phyloP scores from a whole-genome alignment of 2,329 filamentous ascomycete species.

The Grosmannia serpens region DNA sequence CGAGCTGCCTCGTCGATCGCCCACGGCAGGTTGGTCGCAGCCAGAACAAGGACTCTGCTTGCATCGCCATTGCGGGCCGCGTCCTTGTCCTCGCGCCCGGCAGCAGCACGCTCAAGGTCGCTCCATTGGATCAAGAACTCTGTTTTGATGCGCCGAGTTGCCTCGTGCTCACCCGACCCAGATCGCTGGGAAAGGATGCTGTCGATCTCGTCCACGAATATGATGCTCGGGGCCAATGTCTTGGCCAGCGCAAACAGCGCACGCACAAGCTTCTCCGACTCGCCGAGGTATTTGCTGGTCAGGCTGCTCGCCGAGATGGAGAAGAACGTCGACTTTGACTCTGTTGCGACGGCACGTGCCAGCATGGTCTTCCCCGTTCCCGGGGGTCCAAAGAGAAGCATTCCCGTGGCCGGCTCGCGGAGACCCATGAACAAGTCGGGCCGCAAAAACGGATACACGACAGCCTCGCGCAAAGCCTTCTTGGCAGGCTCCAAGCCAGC shows the following conservation, averaged over 20 bases:
- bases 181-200: constrained; percentile 77
- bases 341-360: constrained; percentile 85
- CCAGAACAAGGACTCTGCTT: constrained; percentile 80
- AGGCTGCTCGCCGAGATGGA: constrained; percentile 90
- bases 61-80: constrained; percentile 75
- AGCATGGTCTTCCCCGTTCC: constrained; percentile 99
- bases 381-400: constrained; percentile 91
- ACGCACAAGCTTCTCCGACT: constrained; percentile 91
- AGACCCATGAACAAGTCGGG: constrained; percentile 94
- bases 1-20: constrained; percentile 93
- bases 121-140: constrained; percentile 98
- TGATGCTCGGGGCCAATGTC: constrained; percentile 81
- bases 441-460: constrained; percentile 91
- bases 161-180: constrained; percentile 80
- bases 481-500: constrained; percentile 87
- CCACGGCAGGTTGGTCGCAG: constrained; percentile 94
- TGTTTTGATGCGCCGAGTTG: constrained; percentile 87
- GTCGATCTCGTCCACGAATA: constrained; percentile 98
- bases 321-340: constrained; percentile 92
- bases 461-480: constrained; percentile 82
- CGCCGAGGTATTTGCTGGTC: constrained; percentile 91
- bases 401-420: constrained; percentile 84
- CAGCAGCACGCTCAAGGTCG: constrained; percentile 76
- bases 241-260: constrained; percentile 88
- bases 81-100: constrained; percentile 60